Base-by-base conservation (phyloP, 805 yeast genomes). In the Candida sphagnicola region DNA sequence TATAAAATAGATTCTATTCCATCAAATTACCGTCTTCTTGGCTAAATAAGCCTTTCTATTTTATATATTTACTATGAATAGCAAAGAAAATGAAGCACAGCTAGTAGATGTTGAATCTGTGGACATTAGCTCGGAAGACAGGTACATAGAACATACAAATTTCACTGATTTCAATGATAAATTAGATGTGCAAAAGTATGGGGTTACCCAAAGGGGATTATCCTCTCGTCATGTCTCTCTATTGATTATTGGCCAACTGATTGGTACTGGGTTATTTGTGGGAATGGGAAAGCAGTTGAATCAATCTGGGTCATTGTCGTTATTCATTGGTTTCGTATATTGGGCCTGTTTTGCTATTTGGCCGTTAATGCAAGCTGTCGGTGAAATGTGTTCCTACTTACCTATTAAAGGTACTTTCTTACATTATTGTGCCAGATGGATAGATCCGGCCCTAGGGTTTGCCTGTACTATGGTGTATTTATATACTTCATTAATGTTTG, bases 361-460 rank as follows among this genome's bases (percentile, higher is more conserved):
- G 61, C 62, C 65, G 1, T 54, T 61, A 47, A 63, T 59, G 67
- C 57, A 56, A 50, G 54, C 57, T 8, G 62, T 59, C 17, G 69
- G 63, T 6, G 68, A 62, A 43, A 62, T 63, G 68, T 58, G 67
- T 41, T 50, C 64, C 3, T 63, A 46, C 32, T 48, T 62, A 31
- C 70, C 70, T 4, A 59, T 61, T 30, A 58, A 57, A 36, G 68
- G 68, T n/a, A 44, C 62, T 5, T 59, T 61, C 28, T 50, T 61
- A 37, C 65, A 61, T 37, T 62, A 42, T 43, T 48, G 60, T n/a
- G 62, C 66, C 12, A 48, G 67, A 33, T 60, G 55, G 56, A 54
- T 62, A 11, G 66, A 61, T 39, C 65, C 66, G 1, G 65, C 65
- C 19, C 45, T 61, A 46, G 68, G 66, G 2, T 61, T 62, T 46